A percentile compares a stretch with the other conserved stretches of the same genome.
phyloP scores from a whole-genome alignment of 768 basidiomycete genomes.

The Rhodosporidiobolus sp. region DNA sequence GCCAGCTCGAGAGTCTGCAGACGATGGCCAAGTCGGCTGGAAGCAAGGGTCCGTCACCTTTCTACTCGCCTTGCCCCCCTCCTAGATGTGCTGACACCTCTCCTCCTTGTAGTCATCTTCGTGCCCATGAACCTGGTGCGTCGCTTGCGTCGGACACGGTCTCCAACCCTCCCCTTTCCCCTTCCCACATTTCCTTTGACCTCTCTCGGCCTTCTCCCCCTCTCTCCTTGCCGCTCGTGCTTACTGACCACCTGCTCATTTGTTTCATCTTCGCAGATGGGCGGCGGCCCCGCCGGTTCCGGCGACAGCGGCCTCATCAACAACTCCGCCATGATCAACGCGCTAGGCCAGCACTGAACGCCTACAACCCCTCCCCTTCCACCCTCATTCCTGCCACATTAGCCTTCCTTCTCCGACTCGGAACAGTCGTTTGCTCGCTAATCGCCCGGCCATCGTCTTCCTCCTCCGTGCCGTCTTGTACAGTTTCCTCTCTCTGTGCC shows the following conservation, averaged over 20 bases:
- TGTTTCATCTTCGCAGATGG: constrained; percentile 1
- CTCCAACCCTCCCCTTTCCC: no score
- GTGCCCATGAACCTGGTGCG: neutral
- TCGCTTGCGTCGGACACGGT: no score
- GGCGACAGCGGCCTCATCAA: constrained; percentile 19
- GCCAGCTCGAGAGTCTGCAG: constrained; percentile 93
- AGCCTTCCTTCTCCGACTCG: no score
- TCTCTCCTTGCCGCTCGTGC: no score
- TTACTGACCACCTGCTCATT: neutral
- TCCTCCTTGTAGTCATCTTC: constrained; percentile 79
- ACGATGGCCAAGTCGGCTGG: constrained; percentile 79
- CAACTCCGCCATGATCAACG: constrained; percentile 10
- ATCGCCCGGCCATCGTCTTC: no score
- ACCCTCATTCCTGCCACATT: no score
- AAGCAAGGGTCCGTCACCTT: no score
- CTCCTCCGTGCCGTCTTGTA: no score
- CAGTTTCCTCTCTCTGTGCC: no score
- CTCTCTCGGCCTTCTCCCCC: neutral
- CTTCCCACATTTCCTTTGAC: neutral
- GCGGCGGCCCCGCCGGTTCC: neutral
- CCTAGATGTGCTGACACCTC: neutral
- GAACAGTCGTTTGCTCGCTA: no score
- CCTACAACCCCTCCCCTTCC: no score
- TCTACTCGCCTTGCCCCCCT: no score
- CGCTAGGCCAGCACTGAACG: neutral